These are phyloP conservation scores for Phytophthora litchii DNA, from an alignment of 352 stramenopile species.

Conservation along the genomic window DNA sequence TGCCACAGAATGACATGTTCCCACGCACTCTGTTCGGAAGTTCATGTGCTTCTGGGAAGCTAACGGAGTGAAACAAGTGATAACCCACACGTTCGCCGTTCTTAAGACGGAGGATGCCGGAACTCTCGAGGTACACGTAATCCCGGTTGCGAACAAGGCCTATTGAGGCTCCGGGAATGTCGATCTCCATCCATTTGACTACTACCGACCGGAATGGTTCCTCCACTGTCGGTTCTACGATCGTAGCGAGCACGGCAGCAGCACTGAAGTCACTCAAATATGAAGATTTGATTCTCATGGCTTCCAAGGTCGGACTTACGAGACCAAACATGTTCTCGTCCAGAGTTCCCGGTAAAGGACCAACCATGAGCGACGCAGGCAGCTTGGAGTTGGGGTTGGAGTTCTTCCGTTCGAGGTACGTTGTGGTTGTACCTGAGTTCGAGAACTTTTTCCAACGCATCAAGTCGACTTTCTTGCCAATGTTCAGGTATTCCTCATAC, in stretches of 20 bases:
- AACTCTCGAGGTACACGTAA: slow-evolving; percentile 26
- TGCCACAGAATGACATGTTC: slow-evolving; percentile 47
- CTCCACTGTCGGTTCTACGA: slow-evolving; percentile 44
- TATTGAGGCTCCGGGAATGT: slow-evolving; percentile 6
- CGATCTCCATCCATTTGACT: slow-evolving; percentile 44
- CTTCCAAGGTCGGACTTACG: slow-evolving; percentile 35
- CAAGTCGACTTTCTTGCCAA: slow-evolving; percentile 21
- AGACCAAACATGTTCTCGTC: slow-evolving; percentile 51
- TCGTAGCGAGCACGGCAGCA: slow-evolving; percentile 44
- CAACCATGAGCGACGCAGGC: slow-evolving; percentile 30
- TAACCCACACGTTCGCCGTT: slow-evolving; percentile 27
- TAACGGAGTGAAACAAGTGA: slow-evolving; percentile 28
- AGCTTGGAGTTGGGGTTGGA: slow-evolving; percentile 23
- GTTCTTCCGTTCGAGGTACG: slow-evolving; percentile 20
- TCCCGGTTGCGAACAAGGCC: slow-evolving; percentile 28
- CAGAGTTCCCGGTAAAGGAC: slow-evolving; percentile 31
- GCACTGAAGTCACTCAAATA: slow-evolving; percentile 34
- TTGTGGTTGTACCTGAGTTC: slow-evolving; percentile 16
- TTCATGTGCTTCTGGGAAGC: slow-evolving; percentile 23
- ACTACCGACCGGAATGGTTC: slow-evolving; percentile 48
- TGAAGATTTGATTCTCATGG: slow-evolving; percentile 35
- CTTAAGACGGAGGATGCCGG: slow-evolving; percentile 9
- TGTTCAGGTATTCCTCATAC: slow-evolving; percentile 25
- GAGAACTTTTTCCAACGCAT: slow-evolving; percentile 27
- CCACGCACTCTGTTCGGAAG: slow-evolving; percentile 31